phyloP scores from a whole-genome alignment of 192 early-diverging fungal genomes.

The Backusella mclennaniae region DNA sequence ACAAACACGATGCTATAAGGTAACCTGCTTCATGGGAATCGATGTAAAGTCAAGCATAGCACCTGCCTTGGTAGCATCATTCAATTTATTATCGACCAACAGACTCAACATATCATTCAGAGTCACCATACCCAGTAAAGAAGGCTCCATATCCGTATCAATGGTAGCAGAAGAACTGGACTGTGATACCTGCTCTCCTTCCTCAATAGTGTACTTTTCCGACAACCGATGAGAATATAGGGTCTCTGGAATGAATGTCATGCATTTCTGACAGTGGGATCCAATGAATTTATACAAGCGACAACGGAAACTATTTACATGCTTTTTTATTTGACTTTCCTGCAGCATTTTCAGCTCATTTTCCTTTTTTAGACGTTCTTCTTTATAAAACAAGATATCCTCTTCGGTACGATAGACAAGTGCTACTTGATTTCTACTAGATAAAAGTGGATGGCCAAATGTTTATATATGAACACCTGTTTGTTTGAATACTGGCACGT shows the following conservation, averaged over 20 bases:
- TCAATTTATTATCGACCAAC: not conserved
- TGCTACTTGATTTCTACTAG: not conserved
- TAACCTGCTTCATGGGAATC: not conserved
- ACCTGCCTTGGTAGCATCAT: not conserved
- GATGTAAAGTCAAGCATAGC: not conserved
- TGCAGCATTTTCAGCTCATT: not conserved
- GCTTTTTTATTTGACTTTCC: not conserved
- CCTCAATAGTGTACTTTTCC: not conserved
- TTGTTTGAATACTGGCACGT: not conserved
- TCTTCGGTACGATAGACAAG: not conserved
- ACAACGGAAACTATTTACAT: not conserved
- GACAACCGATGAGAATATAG: not conserved
- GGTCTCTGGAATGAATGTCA: not conserved
- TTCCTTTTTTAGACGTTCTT: not conserved
- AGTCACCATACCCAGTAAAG: constrained; percentile 7
- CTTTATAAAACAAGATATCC: not conserved
- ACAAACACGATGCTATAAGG: not conserved
- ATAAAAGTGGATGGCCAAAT: not conserved
- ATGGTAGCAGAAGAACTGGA: not conserved
- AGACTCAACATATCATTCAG: not conserved
- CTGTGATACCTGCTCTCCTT: not conserved
- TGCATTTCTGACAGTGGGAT: not conserved
- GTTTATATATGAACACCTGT: not conserved
- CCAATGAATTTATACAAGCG: not conserved
- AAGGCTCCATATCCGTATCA: not conserved